phyloP scores from a whole-genome alignment of 1,284 basidiomycete genomes.

The Xanthoconium separans region DNA sequence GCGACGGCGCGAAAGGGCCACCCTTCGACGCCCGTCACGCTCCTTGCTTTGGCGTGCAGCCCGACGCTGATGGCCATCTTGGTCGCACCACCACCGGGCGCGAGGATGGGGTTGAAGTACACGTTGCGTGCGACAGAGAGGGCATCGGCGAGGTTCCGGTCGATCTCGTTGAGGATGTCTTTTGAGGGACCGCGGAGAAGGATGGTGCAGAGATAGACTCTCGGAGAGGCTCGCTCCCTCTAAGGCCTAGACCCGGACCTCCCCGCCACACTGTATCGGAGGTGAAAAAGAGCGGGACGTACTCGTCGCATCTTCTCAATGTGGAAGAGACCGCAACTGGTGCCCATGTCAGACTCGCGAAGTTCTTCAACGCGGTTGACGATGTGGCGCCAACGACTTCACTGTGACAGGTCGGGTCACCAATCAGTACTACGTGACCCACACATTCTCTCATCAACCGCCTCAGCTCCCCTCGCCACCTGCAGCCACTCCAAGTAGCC shows the following conservation, averaged over 20 bases:
- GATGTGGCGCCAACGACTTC: constrained; percentile 97
- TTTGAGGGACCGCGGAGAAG: constrained; percentile 98
- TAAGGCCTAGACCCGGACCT: constrained; percentile 72
- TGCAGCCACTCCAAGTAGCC: too few relatives aligned
- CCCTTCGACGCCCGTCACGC: constrained; percentile 82
- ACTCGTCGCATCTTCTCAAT: constrained; percentile 98
- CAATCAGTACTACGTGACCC: too few relatives aligned
- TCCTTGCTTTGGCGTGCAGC: constrained; percentile 79
- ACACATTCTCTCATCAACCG: too few relatives aligned
- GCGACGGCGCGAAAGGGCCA: constrained; percentile 92
- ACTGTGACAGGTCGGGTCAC: too few relatives aligned
- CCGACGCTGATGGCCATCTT: constrained; percentile 98
- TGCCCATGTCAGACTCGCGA: constrained; percentile 89
- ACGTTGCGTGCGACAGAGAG: constrained; percentile 98
- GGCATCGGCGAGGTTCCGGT: constrained; percentile 95
- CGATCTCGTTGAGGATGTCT: constrained; percentile 97
- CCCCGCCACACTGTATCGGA: too few relatives aligned
- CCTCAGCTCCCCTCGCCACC: too few relatives aligned
- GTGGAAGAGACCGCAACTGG: constrained; percentile 91
- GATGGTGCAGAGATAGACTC: constrained; percentile 93
- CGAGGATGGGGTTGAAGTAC: constrained; percentile 90
- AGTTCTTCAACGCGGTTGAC: constrained; percentile 97
- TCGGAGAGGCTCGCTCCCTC: too few relatives aligned
- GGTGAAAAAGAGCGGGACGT: constrained; percentile 4
- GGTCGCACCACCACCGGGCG: constrained; percentile 94